Evolutionary conservation across 768 basidiomycete genomes (phyloP).

Genomic region (Pleurotus tuber-regium): DNA sequence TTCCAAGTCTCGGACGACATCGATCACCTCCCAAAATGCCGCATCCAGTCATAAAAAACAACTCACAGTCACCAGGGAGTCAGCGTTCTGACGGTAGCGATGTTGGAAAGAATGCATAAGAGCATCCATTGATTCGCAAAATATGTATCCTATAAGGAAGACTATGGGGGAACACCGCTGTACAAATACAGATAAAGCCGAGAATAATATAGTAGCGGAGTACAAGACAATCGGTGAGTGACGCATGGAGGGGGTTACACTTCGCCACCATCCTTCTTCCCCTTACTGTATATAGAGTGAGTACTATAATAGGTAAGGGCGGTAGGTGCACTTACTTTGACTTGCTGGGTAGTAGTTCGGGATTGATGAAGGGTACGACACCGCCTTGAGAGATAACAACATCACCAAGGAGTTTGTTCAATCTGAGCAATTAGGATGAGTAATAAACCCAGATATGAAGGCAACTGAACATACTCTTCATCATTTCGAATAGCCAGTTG

Average conservation of each 20-base stretch:
- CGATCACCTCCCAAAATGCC: too few species aligned
- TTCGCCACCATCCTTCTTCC: conserved; percentile 5
- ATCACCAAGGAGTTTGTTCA: conserved; percentile 69
- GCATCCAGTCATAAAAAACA: too few species aligned
- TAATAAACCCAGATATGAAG: not conserved
- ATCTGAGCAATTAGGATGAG: conserved; percentile 30
- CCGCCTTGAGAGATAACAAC: conserved; percentile 97
- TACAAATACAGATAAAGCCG: conserved; percentile 4
- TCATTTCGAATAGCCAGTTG: conserved; percentile 86
- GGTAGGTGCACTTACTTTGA: not conserved
- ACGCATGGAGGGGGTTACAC: not conserved
- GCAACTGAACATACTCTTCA: conserved; percentile 46
- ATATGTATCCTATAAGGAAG: too few species aligned
- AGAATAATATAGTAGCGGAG: not conserved
- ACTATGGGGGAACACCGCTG: not conserved
- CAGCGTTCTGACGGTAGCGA: too few species aligned
- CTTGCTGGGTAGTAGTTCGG: conserved; percentile 31
- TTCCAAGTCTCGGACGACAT: too few species aligned
- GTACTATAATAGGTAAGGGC: not conserved
- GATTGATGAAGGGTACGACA: conserved; percentile 80
- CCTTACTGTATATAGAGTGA: not conserved
- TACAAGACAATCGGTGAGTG: not conserved
- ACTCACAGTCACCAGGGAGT: too few species aligned
- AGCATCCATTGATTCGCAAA: too few species aligned
- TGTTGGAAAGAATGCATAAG: too few species aligned